Base-by-base conservation (phyloP, 768 basidiomycete species). In the Suillus hirtellus region DNA sequence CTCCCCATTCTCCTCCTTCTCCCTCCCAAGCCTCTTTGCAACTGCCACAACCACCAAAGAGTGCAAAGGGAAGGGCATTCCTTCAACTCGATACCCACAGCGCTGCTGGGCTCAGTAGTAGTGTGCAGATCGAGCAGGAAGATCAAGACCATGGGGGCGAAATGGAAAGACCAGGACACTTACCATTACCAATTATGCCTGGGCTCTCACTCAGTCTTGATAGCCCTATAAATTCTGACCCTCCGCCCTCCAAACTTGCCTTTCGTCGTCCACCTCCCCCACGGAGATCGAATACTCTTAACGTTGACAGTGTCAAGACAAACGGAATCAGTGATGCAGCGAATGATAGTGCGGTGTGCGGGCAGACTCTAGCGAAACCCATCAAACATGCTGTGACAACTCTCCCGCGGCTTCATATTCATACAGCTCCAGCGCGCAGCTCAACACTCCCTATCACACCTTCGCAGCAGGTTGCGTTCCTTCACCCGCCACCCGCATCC, bases 1-100 rank as follows among this genome's bases (percentile, higher is more conserved):
- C 27, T 6, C 56, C 40, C 17, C 56, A 27, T 42, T 42, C 56
- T 27, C 56, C 56, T 24, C 27, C 56, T 40, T 27, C 55, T 40
- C 55, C 38, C 50, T 60, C n/a, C 64, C 68, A 17, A 35, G 63
- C 49, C 60, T 63, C 65, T 53, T 58, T 65, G 65, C 66, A 3
- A 60, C 67, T 64, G 60, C 71, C 64, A 56, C 54, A 72, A 12
- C 66, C 66, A 7, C 34, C 47, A 3, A 79, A 63, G 74, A 65
- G 64, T 43, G 63, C 70, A 65, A 78, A 79, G 64, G 76, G 76
- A 46, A 79, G 74, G 8, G 89, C 88, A 1, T 76, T 92, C 42
- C 89, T 87, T 72, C 89, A 89, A 71, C 83, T 92, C 27, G 86
- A 91, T 69, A 90, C 89, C 11, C 65, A 60, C 68, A 78, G 82